Evolutionary conservation across 225 moss, liverwort and hornwort species (phyloP).

Genomic region (Physcomitrium patens): DNA sequence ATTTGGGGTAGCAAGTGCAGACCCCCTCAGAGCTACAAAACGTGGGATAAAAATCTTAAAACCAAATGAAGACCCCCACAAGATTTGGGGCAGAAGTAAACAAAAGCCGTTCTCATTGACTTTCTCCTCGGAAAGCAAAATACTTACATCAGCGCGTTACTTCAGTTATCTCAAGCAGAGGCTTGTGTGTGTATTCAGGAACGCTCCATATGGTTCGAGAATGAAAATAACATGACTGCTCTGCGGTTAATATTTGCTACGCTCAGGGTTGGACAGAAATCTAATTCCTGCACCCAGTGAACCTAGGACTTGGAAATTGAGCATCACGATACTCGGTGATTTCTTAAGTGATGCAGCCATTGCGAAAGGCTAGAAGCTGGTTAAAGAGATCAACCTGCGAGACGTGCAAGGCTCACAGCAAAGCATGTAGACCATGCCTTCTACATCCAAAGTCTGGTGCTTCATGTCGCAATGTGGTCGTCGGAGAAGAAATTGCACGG

Average conservation of each 20-base stretch:
- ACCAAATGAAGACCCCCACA: background rate
- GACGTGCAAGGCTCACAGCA: background rate
- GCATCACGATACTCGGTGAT: background rate
- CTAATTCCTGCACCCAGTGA: background rate
- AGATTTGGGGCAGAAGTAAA: background rate
- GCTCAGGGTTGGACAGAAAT: background rate
- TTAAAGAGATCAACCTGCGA: too few species aligned
- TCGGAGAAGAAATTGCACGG: constrained; percentile 3
- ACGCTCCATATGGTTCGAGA: background rate
- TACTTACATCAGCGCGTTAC: constrained; percentile 11
- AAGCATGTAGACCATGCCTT: background rate
- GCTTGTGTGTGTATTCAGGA: constrained; percentile 4
- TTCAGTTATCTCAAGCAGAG: background rate
- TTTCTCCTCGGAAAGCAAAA: constrained; percentile 2
- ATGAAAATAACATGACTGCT: background rate
- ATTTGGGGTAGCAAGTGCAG: background rate
- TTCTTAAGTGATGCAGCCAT: constrained; percentile 3
- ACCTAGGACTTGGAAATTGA: background rate
- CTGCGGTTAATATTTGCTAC: background rate
- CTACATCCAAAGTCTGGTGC: background rate
- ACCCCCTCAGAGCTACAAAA: background rate
- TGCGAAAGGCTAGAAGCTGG: background rate
- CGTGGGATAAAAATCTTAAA: background rate
- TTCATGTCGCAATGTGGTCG: constrained; percentile 20
- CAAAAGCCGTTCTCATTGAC: background rate